Base-by-base conservation (phyloP, 805 yeast species). In the Yamadazyma olivae region DNA sequence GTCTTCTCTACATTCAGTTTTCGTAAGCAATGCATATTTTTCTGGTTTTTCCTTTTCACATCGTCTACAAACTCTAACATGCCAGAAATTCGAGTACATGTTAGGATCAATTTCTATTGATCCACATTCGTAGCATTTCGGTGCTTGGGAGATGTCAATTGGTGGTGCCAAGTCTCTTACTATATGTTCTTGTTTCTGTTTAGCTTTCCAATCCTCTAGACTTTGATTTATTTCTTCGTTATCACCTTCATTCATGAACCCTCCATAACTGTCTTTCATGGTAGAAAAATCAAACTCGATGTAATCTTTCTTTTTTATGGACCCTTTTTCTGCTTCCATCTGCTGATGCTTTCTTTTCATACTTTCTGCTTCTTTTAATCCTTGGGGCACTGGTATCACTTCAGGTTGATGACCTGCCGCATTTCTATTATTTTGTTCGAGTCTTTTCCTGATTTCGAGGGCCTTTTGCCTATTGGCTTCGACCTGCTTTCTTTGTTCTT, bases 1-100 rank as follows among this genome's bases (percentile, higher is more conserved):
- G 61, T 93, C 99, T 48, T 85, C 91, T 27, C 80, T 76, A 57
- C 96, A 89, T 60, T 93, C 99, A 0, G 99, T 93, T 61, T 93
- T 93, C 6, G 99, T 93, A 34, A 93, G 61, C 15, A 93, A 59
- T 0, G 98, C 77, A 56, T 91, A 93, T 52, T 93, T 93, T 26
- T 93, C 96, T 0, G 96, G 96, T 16, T 63, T 61, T 40, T 71
- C 70, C 48, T 77, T 77, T 22, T 77, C 79, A 58, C 99, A 93
- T 34, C 73, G 67, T 33, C 82, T 75, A 57, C 99, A 93, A 6
- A 90, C 96, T 10, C 86, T 68, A 1, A 62, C 61, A 19, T 82
- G 64, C 13, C 70, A 67, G 63, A 90, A 93, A n/a, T 78, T 77
- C 8, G 81, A 74, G 50, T 64, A 75, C 27, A 88, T 53, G 35